Base-by-base conservation (phyloP, 192 early-diverging fungal genomes). In the Coemansia sp. region DNA sequence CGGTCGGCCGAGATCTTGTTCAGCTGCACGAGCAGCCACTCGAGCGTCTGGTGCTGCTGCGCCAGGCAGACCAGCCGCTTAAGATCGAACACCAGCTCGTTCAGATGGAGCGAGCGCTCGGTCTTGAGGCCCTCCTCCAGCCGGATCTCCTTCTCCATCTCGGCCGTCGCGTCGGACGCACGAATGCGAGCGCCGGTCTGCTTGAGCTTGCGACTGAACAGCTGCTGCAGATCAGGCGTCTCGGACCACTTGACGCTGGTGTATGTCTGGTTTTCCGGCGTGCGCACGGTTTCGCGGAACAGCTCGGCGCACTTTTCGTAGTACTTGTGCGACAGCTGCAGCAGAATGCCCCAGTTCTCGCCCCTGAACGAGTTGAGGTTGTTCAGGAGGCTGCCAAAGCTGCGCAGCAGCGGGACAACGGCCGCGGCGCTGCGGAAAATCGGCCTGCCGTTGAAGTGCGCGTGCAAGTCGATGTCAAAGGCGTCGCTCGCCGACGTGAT, bases 31-130 rank as follows among this genome's bases (percentile, higher is more conserved):
- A 76, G 58, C 28, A 75, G 59, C 78, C 81, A 81, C 68, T 94
- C 93, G 60, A 95, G 79, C 47, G 89, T 91, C 53, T 93, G 88
- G 69, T 94, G 90, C 66, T 95, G 78, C 61, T 85, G 83, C 3
- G 88, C 91, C 14, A 95, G 53, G 3, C 83, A 65, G 57, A 86
- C 84, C 32, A 97, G 60, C 52, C 83, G 92, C 60, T 89, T 90
- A 20, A 74, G 71, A 36, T 97, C 95, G 51, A 94, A 87, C n/a
- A 97, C 82, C 3, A 97, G 83, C 65, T 97, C 94, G 60, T 84
- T 82, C 13, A 84, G 67, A 51, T 89, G 80, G 27, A 97, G 83
- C 3, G 88, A 87, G 22, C 93, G 74, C 57, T 93, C 92, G 0
- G 85, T 78, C 63, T 94, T 95, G 20, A 95, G 80, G 13, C 83